phyloP scores from a whole-genome alignment of 2,329 filamentous ascomycete species.

The Lomentospora prolificans region DNA sequence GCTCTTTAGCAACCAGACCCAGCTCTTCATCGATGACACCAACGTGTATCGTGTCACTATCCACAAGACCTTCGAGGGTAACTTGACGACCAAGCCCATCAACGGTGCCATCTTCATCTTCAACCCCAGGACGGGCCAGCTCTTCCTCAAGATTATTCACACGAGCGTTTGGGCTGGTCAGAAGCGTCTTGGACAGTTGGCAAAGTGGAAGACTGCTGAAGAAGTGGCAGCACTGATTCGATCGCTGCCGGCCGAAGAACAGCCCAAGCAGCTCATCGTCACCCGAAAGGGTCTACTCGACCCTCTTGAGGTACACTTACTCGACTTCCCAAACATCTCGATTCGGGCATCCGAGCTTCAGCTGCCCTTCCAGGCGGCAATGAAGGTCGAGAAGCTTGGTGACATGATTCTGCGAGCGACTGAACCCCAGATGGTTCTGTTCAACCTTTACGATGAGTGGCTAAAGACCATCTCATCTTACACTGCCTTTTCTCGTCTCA shows the following conservation, averaged over 20 bases:
- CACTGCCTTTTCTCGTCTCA: constrained; percentile 91
- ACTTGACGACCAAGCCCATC: constrained; percentile 97
- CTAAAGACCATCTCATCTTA: constrained; percentile 97
- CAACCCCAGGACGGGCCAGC: constrained; percentile 93
- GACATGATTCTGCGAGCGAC: constrained; percentile 98
- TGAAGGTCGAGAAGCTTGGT: constrained; percentile 98
- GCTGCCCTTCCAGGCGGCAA: constrained; percentile 95
- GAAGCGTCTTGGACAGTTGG: constrained; percentile 95
- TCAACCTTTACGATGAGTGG: constrained; percentile 99
- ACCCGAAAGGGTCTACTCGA: constrained; percentile 95
- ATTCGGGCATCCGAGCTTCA: constrained; percentile 96
- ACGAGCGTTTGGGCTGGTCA: constrained; percentile 98
- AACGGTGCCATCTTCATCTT: constrained; percentile 99
- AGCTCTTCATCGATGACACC: constrained; percentile 97
- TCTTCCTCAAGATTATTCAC: constrained; percentile 99
- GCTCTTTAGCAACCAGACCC: constrained; percentile 96
- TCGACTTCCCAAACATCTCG: constrained; percentile 98
- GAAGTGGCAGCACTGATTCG: constrained; percentile 97
- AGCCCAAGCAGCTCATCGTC: constrained; percentile 97
- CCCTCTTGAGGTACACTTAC: constrained; percentile 90
- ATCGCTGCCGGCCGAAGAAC: constrained; percentile 92
- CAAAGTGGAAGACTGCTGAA: constrained; percentile 99
- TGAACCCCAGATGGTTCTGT: constrained; percentile 99
- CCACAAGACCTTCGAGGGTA: constrained; percentile 98
- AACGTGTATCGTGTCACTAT: constrained; percentile 99